These are phyloP conservation scores for Boletus rex-veris DNA, from an alignment of 768 basidiomycete species.

Conservation along the genomic window DNA sequence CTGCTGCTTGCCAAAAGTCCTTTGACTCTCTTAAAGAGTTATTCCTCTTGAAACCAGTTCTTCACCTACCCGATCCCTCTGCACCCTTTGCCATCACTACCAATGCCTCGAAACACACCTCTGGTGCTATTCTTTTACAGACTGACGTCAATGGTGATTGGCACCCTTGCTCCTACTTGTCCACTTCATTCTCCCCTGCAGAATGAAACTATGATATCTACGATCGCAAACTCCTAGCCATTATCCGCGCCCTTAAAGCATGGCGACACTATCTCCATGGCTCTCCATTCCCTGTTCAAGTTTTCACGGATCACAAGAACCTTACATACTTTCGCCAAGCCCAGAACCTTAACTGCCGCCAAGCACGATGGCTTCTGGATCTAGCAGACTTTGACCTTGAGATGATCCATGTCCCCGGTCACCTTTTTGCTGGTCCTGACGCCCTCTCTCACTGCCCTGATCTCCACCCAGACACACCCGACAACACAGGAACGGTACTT, in stretches of 20 bases:
- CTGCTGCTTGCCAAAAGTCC: neutral
- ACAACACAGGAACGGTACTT: too few species aligned
- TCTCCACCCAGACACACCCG: too few species aligned
- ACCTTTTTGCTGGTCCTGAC: neutral
- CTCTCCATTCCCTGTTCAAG: conserved; percentile 26
- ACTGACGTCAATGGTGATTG: neutral
- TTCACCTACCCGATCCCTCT: neutral
- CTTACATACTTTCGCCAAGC: neutral
- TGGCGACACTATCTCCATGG: conserved; percentile 35
- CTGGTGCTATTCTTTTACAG: neutral
- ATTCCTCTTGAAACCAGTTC: neutral
- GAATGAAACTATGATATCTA: conserved; percentile 50
- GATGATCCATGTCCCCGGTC: neutral
- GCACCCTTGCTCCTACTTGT: neutral
- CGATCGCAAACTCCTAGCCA: conserved; percentile 22
- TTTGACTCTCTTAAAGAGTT: neutral
- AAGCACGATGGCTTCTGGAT: neutral
- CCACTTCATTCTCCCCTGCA: conserved; percentile 4
- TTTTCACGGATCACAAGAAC: conserved; percentile 34
- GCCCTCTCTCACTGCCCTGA: too few species aligned
- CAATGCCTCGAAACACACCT: neutral
- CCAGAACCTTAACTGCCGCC: neutral
- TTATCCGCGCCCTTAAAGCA: neutral
- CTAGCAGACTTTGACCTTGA: neutral
- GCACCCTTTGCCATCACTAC: neutral